phyloP scores from a whole-genome alignment of 805 yeast species.

The Candida anglica region DNA sequence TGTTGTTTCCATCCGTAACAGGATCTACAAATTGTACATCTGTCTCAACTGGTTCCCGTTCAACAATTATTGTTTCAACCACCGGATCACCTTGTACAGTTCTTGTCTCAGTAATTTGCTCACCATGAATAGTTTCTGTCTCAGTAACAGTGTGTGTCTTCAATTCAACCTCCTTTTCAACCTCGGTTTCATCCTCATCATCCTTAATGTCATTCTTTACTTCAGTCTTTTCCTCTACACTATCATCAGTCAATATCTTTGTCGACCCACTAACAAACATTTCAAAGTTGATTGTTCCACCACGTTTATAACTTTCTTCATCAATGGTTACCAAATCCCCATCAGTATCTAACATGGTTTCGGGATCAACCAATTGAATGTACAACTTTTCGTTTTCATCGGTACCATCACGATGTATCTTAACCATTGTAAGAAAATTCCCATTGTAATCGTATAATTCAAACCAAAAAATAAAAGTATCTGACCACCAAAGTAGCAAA shows the following conservation, averaged over 20 bases:
- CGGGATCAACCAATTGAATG: constrained; percentile 27
- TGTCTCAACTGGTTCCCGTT: too few species aligned
- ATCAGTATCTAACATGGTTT: constrained; percentile 24
- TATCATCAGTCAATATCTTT: too few species aligned
- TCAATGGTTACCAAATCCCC: constrained; percentile 21
- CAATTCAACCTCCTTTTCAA: neutral
- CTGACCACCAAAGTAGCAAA: constrained; percentile 20
- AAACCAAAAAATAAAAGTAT: constrained; percentile 30
- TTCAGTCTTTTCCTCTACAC: too few species aligned
- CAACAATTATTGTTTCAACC: too few species aligned
- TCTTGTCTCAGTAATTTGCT: too few species aligned
- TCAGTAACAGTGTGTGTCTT: neutral
- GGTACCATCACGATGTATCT: constrained; percentile 20
- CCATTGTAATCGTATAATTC: constrained; percentile 34
- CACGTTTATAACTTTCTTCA: constrained; percentile 19
- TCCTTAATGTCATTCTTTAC: too few species aligned
- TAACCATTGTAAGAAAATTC: constrained; percentile 20
- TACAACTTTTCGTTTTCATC: constrained; percentile 9
- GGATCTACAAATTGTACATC: too few species aligned
- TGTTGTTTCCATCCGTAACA: too few species aligned
- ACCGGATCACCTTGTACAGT: too few species aligned
- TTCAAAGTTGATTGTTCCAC: constrained; percentile 17
- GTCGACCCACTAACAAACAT: too few species aligned
- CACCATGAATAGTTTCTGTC: neutral
- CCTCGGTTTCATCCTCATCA: neutral